Conservation (phyloP, 2,329 filamentous ascomycete species). For the Talaromyces sp. region DNA sequence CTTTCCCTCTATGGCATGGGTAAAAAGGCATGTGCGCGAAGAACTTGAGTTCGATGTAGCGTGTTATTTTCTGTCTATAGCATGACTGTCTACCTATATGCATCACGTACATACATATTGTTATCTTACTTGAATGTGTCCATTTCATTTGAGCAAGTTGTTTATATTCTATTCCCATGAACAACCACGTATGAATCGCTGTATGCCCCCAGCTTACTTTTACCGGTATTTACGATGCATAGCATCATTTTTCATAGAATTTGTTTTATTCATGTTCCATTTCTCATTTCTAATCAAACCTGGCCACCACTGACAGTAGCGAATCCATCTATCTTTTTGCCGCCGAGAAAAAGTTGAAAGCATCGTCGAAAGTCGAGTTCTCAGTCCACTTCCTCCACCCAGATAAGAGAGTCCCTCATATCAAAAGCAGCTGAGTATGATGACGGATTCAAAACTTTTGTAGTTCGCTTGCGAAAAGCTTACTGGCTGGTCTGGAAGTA, state of each 20-base stretch:
- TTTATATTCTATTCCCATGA: too few species aligned
- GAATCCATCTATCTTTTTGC: background rate
- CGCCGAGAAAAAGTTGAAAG: background rate
- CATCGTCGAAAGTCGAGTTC: background rate
- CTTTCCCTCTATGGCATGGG: background rate
- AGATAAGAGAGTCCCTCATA: background rate
- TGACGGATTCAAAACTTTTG: background rate
- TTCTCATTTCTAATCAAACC: background rate
- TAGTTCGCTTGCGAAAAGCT: slow-evolving; percentile 41
- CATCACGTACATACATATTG: background rate
- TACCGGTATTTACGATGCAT: background rate
- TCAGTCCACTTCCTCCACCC: background rate
- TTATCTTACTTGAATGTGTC: background rate
- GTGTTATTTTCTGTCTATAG: background rate
- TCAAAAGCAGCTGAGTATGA: background rate
- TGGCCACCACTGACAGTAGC: background rate
- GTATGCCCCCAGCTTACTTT: background rate
- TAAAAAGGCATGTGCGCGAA: background rate
- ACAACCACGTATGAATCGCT: background rate
- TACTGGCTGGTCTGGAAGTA: slow-evolving; percentile 89
- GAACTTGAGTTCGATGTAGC: background rate
- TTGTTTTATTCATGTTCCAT: background rate
- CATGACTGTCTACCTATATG: background rate
- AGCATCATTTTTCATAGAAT: background rate
- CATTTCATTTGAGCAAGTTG: background rate